Base-by-base conservation (phyloP, 768 basidiomycete genomes). In the Phylloporus scabripes region DNA sequence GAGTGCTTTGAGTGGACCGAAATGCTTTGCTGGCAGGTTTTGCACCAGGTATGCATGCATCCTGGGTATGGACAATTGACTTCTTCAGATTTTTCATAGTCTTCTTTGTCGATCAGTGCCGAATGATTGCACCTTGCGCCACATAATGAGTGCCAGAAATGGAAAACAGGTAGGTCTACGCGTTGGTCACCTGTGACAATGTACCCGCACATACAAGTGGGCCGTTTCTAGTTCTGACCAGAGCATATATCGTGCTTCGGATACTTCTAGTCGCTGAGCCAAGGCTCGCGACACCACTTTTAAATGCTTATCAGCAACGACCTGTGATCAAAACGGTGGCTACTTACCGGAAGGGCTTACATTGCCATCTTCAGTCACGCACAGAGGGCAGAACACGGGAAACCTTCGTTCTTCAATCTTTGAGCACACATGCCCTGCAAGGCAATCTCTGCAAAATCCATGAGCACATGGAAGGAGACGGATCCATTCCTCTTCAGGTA, bases 11-110 rank as follows among this genome's bases (percentile, higher is more conserved):
- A 70, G 17, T 57, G 55, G 10, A 61, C 21, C 1, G 55, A 48
- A 28, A 70, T 42, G 49, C 56, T 37, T 48, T 79, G 76, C 37
- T 73, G 73, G 61, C 82, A 84, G 24, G 62, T 61, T 63, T 78
- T 83, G 64, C 82, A 85, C 83, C 81, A 85, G 26, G 64, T 67
- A 55, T 79, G 66, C 10, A 57, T 56, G 53, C 82, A 85, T n/a
- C 58, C 59, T 0, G 68, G 70, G 34, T 73, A 55, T 1, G 80
- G 79, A 54, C 83, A 84, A 11, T 56, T 54, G n/a, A 85, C 55
- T 40, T 73, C 67, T 21, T 69, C 66, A 1, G 56, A 51, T 23
- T 60, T 58, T 21, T 70, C 66, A 48, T 77, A 74, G 29, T 80
- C 77, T n/a, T 60, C 55, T 37, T 70, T 73, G 59, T 78, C 80